Percentiles rank a stretch among this genome's conserved stretches.
These are phyloP conservation scores for Kwoniella sp. DNA, from an alignment of 768 basidiomycete genomes.

Conservation along the genomic window DNA sequence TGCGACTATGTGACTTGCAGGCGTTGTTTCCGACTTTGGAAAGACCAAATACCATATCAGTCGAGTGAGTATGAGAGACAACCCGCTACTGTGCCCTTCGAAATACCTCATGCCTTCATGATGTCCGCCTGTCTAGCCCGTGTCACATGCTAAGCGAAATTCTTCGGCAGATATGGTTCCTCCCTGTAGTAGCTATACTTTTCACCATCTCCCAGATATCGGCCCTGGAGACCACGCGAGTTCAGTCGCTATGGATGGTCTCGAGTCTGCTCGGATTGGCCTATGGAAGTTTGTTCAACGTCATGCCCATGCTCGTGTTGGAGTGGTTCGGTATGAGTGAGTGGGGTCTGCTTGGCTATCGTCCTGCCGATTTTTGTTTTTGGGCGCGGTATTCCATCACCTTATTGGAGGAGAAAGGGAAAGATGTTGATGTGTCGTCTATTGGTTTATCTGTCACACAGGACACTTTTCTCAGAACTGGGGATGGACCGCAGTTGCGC, in stretches of 20 bases:
- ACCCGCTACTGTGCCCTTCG: no score
- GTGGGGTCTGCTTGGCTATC: constrained; percentile 51
- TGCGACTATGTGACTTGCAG: constrained; percentile 1
- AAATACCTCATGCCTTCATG: no score
- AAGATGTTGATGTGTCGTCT: no score
- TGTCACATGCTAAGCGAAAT: no score
- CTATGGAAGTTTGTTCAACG: constrained; percentile 73
- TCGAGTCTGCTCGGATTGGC: constrained; percentile 64
- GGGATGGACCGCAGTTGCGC: constrained; percentile 74
- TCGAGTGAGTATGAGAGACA: constrained; percentile 40
- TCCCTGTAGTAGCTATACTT: constrained; percentile 64
- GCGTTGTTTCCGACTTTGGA: constrained; percentile 49
- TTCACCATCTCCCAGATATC: constrained; percentile 74
- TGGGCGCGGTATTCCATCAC: no score
- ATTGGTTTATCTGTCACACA: neutral
- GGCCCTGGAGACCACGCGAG: constrained; percentile 63
- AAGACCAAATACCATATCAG: constrained; percentile 43
- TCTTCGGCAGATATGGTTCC: constrained; percentile 54
- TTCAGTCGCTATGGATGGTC: constrained; percentile 69
- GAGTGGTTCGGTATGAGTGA: constrained; percentile 87
- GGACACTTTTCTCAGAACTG: constrained; percentile 79
- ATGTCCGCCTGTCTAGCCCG: no score
- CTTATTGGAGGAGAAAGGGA: no score
- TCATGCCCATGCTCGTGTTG: constrained; percentile 72
- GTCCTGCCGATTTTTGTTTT: neutral